Evolutionary conservation across 805 yeast species (phyloP), one percentile per base, ranked within the genome.

Genomic region (Candida montana): DNA sequence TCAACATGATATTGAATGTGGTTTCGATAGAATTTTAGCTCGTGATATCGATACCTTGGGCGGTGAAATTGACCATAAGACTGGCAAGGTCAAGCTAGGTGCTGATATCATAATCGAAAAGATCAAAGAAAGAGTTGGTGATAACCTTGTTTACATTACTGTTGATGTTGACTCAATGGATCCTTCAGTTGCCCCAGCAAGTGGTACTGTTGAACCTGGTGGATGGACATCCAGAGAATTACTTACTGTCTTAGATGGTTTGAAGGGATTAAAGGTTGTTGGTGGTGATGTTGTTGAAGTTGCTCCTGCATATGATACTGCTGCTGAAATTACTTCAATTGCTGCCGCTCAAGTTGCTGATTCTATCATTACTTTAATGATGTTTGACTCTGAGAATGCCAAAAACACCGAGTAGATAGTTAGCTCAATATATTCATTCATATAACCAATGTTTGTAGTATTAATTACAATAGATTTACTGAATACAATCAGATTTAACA

Each of bases 261-360:
- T 72, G 36, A 63, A 64, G 44, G 78, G 77, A 3, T 44, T 72
- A 31, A 61, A 71, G 45, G 53, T 72, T 28, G 59, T 73, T 33
- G 78, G 78, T 31, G 77, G 71, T 42, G 77, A 73, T 46, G 74
- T 72, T 33, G 78, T 73, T 18, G 78, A 73, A 48, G 78, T 72
- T 35, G 63, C 76, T 30, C 86, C 87, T 3, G 79, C 84, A 2
- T 80, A 64, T 47, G 83, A 81, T 49, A 72, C 75, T 27, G 73
- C 79, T n/a, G 84, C 79, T 19, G 85, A 74, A 48, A 68, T 73
- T 43, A 81, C 88, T 5, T 73, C 81, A 13, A 61, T 79, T 45
- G 79, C 81, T 3, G 88, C 83, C 3, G 79, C 83, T 3, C 81
- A 79, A 45, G 77, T 78, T 37, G 76, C 75, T 34, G 80, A 74